These are phyloP conservation scores for Candida khao-thaluensis DNA, from an alignment of 805 yeast species.

Conservation along the genomic window DNA sequence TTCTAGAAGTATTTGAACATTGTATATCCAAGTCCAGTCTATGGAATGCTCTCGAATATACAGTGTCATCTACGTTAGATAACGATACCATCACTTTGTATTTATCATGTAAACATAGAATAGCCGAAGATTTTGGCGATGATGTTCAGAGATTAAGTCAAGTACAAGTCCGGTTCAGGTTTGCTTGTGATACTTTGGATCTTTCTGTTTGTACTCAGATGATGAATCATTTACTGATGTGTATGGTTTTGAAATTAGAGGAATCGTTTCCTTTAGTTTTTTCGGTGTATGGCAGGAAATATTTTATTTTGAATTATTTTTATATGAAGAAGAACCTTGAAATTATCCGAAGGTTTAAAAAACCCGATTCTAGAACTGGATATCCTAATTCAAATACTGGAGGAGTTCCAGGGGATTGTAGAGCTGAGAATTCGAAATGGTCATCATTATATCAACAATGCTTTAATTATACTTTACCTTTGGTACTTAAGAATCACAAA, in stretches of 20 bases:
- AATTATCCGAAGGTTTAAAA: too few species aligned
- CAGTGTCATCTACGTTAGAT: neutral
- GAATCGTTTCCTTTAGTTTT: conserved; percentile 29
- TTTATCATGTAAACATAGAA: conserved; percentile 1
- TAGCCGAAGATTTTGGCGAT: neutral
- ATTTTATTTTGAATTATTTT: conserved; percentile 15
- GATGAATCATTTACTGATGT: conserved; percentile 14
- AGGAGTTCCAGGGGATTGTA: too few species aligned
- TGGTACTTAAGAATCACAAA: neutral
- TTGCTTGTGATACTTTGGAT: neutral
- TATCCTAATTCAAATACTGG: too few species aligned
- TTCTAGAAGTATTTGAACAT: conserved; percentile 5
- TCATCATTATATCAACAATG: conserved; percentile 2
- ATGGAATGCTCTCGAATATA: conserved; percentile 3
- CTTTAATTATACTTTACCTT: neutral
- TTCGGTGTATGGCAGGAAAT: conserved; percentile 28
- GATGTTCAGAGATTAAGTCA: neutral
- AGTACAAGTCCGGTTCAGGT: neutral
- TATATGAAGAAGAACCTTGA: conserved; percentile 9
- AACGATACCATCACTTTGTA: neutral
- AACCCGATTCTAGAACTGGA: too few species aligned
- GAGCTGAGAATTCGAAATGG: too few species aligned
- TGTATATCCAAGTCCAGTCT: neutral
- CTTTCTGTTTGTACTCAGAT: neutral
- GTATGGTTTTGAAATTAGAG: conserved; percentile 29